These are phyloP conservation scores for Hortaea sp. DNA, from an alignment of 2,329 filamentous ascomycete genomes.

Conservation along the genomic window DNA sequence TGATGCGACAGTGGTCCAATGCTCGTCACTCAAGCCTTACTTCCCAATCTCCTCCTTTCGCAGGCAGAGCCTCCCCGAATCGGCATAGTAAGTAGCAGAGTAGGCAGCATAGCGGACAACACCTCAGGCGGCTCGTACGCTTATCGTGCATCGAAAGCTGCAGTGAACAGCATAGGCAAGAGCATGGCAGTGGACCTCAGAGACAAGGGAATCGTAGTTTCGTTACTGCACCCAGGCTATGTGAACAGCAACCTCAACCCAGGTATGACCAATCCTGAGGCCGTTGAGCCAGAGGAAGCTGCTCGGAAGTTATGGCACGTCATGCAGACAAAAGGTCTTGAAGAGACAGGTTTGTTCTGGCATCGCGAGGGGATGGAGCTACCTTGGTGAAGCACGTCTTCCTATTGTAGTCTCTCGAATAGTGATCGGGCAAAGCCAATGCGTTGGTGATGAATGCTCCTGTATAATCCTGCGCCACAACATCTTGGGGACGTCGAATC, in stretches of 20 bases:
- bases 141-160: constrained; percentile 36
- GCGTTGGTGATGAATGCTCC: too few species aligned
- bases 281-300: constrained; percentile 37
- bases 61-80: constrained; percentile 23
- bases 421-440: too few species aligned
- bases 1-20: constrained; percentile 25
- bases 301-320: constrained; percentile 35
- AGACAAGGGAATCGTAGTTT: constrained; percentile 30
- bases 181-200: constrained; percentile 33
- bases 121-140: constrained; percentile 33
- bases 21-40: constrained; percentile 34
- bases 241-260: constrained; percentile 30
- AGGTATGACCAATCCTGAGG: constrained; percentile 19
- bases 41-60: constrained; percentile 29
- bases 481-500: too few species aligned
- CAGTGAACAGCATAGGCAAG: constrained; percentile 36
- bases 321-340: constrained; percentile 29
- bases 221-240: constrained; percentile 35
- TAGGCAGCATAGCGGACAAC: constrained; percentile 36
- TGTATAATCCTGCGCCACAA: too few species aligned
- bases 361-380: constrained; percentile 35
- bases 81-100: constrained; percentile 33
- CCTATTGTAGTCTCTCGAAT: too few species aligned
- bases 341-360: constrained; percentile 35
- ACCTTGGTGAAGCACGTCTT: constrained; percentile 26